Percentiles rank a stretch among this genome's conserved stretches.
Evolutionary conservation across 495 filamentous ascomycete species (phyloP).

Genomic region (Penicillium bovifimosum): DNA sequence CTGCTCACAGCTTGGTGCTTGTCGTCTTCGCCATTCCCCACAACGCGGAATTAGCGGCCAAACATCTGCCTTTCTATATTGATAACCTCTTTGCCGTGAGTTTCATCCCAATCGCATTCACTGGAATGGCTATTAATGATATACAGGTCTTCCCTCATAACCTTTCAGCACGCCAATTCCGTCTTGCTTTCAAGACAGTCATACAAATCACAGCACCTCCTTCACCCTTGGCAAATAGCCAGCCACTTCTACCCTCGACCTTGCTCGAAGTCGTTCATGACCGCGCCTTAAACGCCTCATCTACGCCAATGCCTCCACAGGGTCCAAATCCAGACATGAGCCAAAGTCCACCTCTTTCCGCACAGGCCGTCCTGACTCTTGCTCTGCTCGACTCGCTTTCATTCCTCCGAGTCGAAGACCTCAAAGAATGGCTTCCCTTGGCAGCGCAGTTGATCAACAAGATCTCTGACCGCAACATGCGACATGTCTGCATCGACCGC

Average conservation of each 20-base stretch:
- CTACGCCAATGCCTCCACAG: conserved; percentile 39
- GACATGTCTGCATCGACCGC: conserved; percentile 59
- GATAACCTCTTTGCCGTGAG: conserved; percentile 70
- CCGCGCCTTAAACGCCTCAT: conserved; percentile 53
- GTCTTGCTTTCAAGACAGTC: conserved; percentile 85
- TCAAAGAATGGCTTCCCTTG: conserved; percentile 74
- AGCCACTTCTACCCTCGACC: conserved; percentile 71
- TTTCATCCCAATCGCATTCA: not conserved
- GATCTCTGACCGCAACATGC: conserved; percentile 56
- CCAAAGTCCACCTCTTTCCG: conserved; percentile 52
- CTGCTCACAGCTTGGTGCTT: conserved; percentile 82
- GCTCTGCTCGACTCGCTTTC: conserved; percentile 80
- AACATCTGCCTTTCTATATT: conserved; percentile 79
- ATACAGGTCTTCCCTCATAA: conserved; percentile 67
- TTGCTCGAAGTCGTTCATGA: conserved; percentile 77
- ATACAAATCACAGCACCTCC: conserved; percentile 83
- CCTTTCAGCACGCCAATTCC: conserved; percentile 84
- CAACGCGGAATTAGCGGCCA: conserved; percentile 63
- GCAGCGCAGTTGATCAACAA: conserved; percentile 61
- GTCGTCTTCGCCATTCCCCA: conserved; percentile 75
- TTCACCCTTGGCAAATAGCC: conserved; percentile 59
- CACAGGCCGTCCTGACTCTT: conserved; percentile 73
- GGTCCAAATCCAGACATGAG: conserved; percentile 28
- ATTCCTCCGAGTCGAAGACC: conserved; percentile 58
- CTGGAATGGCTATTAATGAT: conserved; percentile 10